phyloP scores from a whole-genome alignment of 768 basidiomycete genomes.

The Podaxis pistillaris region DNA sequence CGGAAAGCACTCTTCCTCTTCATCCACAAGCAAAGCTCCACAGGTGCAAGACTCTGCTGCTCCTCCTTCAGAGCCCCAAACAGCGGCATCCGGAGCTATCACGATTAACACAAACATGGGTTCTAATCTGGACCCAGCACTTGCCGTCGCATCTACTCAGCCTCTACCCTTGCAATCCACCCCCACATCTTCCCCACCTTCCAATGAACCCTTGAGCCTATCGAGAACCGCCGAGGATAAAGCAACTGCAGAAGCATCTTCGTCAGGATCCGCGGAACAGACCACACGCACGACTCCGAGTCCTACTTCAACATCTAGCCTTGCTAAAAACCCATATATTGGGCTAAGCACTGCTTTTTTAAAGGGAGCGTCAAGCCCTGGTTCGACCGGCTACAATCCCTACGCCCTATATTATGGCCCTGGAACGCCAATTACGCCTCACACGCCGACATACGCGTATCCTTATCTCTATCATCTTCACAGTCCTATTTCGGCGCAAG shows the following conservation, averaged over 20 bases:
- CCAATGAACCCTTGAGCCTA: constrained; percentile 5
- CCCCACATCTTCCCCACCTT: background rate
- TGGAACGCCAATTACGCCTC: constrained; percentile 37
- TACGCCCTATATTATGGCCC: constrained; percentile 42
- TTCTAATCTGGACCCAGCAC: constrained; percentile 24
- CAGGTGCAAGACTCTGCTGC: background rate
- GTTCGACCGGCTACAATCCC: constrained; percentile 33
- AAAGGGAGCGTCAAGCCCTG: constrained; percentile 16
- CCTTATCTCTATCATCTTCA: constrained; percentile 44
- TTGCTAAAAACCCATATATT: constrained; percentile 33
- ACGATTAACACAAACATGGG: constrained; percentile 17
- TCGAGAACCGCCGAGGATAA: constrained; percentile 4
- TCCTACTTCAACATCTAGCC: constrained; percentile 17
- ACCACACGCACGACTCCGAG: constrained; percentile 17
- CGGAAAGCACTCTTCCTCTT: background rate
- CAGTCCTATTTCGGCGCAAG: constrained; percentile 33
- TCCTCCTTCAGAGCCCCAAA: background rate
- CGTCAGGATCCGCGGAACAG: background rate
- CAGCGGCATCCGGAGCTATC: background rate
- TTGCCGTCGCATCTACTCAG: background rate
- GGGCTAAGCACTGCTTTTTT: constrained; percentile 30
- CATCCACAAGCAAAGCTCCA: constrained; percentile 11
- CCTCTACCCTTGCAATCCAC: background rate
- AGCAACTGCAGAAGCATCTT: constrained; percentile 6
- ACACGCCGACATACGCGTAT: constrained; percentile 35